Base-by-base conservation (phyloP, 2,329 filamentous ascomycete genomes). In the Alternaria consortialis region DNA sequence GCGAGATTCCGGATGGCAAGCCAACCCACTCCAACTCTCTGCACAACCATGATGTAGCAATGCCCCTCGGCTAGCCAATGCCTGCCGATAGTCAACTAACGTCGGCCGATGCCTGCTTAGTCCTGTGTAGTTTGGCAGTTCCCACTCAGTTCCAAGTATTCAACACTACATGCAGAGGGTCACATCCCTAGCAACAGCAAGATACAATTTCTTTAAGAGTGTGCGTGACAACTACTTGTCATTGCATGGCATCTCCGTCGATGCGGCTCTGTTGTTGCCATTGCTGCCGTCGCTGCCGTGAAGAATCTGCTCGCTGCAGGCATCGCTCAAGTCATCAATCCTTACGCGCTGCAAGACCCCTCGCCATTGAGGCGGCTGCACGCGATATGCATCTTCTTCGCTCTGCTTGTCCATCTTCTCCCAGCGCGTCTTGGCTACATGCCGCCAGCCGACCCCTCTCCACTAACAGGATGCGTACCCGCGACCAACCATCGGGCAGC, bases 401-500 rank as follows among this genome's bases (percentile, higher is more conserved):
- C 40, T 50, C 52, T 44, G 32, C 43, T 53, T 61, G 39, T 53
- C 64, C 40, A 60, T 55, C 43, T 44, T 65, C 60, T 48, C 63
- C 44, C 54, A 67, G 55, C 65, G 66, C 61, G 46, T 53, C 67
- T 71, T 71, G 69, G 69, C 69, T 60, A 23, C 60, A 60, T 66
- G 67, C 64, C 64, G 67, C 61, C 64, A 62, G 65, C 62, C 58
- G 56, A 58, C 58, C 57, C 60, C 58, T 64, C 61, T 67, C 60
- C 64, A 61, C 60, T 60, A 32, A 48, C 56, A 25, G n/a, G 31
- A 32, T 36, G 56, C 58, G 37, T 47, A 48, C 31, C 51, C 53
- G 48, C 57, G 25, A 9, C 48, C 50, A 54, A 46, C 50, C 31
- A 43, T 58, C 53, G 58, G 50, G 37, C 61, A 56, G 58, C 60